phyloP scores from a whole-genome alignment of 352 stramenopile species.

The Phytophthora parvispora region DNA sequence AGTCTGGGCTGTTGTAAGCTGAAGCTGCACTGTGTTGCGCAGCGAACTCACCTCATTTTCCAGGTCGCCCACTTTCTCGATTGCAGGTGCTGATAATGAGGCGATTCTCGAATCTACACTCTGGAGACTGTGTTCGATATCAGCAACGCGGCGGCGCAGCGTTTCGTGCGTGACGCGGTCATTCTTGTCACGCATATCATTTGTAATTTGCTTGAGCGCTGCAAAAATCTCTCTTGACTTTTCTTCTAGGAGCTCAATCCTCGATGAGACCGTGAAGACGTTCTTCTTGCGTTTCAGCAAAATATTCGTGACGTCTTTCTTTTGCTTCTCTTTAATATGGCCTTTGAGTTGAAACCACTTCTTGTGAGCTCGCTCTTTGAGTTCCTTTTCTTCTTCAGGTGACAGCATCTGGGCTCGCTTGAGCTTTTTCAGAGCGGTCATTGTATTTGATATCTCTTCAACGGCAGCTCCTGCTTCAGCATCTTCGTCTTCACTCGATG shows the following conservation, averaged over 20 bases:
- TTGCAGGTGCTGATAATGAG: constrained; percentile 41
- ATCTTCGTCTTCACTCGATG: constrained; percentile 23
- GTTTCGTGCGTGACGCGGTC: constrained; percentile 51
- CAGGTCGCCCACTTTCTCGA: constrained; percentile 60
- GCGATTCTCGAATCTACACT: constrained; percentile 55
- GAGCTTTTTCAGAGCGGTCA: constrained; percentile 76
- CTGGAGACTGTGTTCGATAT: constrained; percentile 62
- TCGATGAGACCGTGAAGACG: constrained; percentile 78
- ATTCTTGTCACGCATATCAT: constrained; percentile 66
- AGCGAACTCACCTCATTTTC: constrained; percentile 44
- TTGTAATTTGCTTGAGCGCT: constrained; percentile 70
- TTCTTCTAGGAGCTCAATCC: constrained; percentile 79
- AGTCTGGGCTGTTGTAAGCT: constrained; percentile 44
- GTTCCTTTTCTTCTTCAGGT: constrained; percentile 63
- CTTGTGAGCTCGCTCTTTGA: constrained; percentile 68
- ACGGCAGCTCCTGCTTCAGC: constrained; percentile 24
- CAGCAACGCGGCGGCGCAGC: constrained; percentile 61
- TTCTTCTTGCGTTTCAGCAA: constrained; percentile 86
- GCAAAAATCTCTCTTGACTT: constrained; percentile 77
- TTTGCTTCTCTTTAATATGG: constrained; percentile 83
- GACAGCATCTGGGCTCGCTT: constrained; percentile 71
- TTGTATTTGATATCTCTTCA: constrained; percentile 60
- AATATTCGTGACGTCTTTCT: constrained; percentile 81
- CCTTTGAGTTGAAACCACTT: constrained; percentile 83
- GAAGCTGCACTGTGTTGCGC: constrained; percentile 40